Evolutionary conservation across 805 yeast species (phyloP).

Genomic region (Blastobotrys americana): DNA sequence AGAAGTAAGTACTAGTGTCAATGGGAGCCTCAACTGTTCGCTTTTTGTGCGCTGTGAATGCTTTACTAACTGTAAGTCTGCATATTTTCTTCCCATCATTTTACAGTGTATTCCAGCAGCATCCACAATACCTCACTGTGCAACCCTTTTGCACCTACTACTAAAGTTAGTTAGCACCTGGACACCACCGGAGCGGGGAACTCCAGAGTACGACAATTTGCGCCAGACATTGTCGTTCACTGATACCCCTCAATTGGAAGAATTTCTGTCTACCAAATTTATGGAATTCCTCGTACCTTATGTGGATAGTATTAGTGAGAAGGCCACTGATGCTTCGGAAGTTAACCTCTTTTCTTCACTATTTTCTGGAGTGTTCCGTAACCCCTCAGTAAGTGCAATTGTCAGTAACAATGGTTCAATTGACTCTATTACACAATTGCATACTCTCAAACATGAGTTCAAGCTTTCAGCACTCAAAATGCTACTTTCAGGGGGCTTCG

Average conservation of each 20-base stretch:
- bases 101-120: slow-evolving; percentile 1
- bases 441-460: slow-evolving; percentile 19
- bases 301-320: background rate
- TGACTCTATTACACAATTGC: slow-evolving; percentile 42
- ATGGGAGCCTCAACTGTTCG: too few relatives aligned
- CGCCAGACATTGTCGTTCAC: slow-evolving; percentile 34
- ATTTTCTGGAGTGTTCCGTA: background rate
- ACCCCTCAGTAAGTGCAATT: background rate
- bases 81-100: background rate
- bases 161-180: slow-evolving; percentile 46
- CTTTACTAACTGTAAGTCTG: background rate
- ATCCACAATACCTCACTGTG: slow-evolving; percentile 29
- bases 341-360: background rate
- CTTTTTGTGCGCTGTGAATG: background rate
- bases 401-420: slow-evolving; percentile 32
- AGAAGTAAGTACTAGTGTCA: background rate
- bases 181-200: slow-evolving; percentile 43
- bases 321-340: background rate
- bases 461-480: slow-evolving; percentile 40
- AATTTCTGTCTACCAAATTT: slow-evolving; percentile 41
- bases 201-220: slow-evolving; percentile 36
- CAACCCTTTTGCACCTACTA: slow-evolving; percentile 56
- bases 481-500: slow-evolving; percentile 35
- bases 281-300: slow-evolving; percentile 41
- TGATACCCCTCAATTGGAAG: slow-evolving; percentile 34